Conservation (phyloP, 108 stramenopile genomes). For the Cyclotella baltica region DNA sequence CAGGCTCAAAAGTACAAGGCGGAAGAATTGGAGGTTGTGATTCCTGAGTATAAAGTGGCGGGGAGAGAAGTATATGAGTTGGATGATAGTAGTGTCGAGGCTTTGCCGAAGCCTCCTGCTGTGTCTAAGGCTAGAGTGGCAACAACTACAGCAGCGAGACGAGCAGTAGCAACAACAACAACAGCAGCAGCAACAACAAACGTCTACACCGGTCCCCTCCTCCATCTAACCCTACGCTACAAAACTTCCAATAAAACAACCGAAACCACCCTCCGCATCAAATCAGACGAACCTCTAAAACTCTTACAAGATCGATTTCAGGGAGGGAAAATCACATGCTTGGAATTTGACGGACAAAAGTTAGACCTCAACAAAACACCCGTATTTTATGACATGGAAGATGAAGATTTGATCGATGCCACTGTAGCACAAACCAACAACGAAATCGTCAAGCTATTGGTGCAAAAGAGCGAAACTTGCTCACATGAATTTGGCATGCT, state of each 20-base stretch:
- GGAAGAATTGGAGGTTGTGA: conserved; percentile 54
- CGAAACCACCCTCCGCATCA: conserved; percentile 34
- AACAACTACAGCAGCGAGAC: not conserved
- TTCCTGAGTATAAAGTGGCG: not conserved
- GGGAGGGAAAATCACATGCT: conserved; percentile 16
- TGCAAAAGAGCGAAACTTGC: conserved; percentile 10
- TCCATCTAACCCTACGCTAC: conserved; percentile 38
- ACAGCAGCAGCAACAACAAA: conserved; percentile 1
- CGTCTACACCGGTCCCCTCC: conserved; percentile 18
- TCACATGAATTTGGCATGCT: conserved; percentile 28
- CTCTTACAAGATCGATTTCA: conserved; percentile 33
- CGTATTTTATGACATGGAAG: conserved; percentile 72
- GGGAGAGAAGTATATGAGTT: not conserved
- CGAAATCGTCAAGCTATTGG: conserved; percentile 16
- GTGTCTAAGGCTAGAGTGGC: no score
- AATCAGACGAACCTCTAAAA: conserved; percentile 45
- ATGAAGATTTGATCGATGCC: conserved; percentile 73
- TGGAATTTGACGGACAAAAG: conserved; percentile 60
- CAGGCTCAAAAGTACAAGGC: conserved; percentile 67
- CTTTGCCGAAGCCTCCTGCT: no score
- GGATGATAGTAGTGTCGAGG: conserved; percentile 1
- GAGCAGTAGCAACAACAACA: not conserved
- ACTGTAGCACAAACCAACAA: conserved; percentile 10
- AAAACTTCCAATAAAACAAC: conserved; percentile 21
- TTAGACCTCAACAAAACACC: conserved; percentile 61